Evolutionary conservation across 75 land plant genomes (phyloP), one percentile per base, ranked within the genome.

Genomic region (Cryptomeria japonica): DNA sequence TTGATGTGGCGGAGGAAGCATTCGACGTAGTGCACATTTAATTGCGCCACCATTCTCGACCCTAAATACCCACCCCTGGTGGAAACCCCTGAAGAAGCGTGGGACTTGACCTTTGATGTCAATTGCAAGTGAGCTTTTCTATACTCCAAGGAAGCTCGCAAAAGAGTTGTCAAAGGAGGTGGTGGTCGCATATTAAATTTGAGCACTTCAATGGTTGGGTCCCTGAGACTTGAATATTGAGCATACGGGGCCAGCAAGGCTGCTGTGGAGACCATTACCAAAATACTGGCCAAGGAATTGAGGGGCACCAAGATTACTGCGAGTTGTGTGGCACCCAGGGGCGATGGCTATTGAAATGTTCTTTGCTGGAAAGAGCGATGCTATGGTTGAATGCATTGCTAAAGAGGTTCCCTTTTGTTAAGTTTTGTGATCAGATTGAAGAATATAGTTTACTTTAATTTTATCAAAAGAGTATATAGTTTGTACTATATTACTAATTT

Each of bases 281-380:
- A 87, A 68, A 87, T 91, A 53, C 72, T 92, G 53, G 93, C 93
- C 22, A 92, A 87, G 88, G 93, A 92, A 86, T 53, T 92, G 16
- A 85, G 87, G 28, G 93, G 90, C 31, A 91, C 42, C 80, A 77
- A 70, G 73, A 92, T 92, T 38, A 92, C 93, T 11, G 93, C 90
- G 34, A 92, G 91, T 64, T 87, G 88, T 31, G 93, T 92, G n/a
- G 90, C 93, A 19, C 93, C 93, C 9, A n/a, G 93, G 93, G 39
- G 87, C 93, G 1, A 88, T 88, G 36, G 90, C 89, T 2, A 91
- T 93, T 6, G 93, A 89, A 31, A 70, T 92, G 79, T 92, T 91
- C 86, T 91, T 89, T 55, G 58, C 37, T 25, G 93, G 93, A 32
- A 92, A 89, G 80, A 77, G 79, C 51, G 93, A 89, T 7, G 87